Conservation (phyloP, 176 grass and related monocot species). For the Cocos nucifera region DNA sequence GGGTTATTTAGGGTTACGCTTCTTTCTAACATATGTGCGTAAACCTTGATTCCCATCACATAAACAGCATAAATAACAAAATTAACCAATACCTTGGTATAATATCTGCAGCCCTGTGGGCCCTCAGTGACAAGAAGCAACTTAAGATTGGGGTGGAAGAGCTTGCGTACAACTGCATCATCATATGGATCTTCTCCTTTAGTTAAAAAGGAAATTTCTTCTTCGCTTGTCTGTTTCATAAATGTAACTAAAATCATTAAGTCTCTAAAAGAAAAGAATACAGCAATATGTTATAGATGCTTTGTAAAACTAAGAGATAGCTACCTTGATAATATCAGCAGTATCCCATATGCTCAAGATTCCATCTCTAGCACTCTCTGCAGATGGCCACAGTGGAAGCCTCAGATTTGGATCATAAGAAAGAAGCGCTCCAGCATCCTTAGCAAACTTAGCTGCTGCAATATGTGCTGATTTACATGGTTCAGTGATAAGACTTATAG, state of each 20-base stretch:
- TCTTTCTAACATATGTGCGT: too few species aligned
- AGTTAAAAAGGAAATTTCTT: slow-evolving; percentile 90
- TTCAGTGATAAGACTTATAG: slow-evolving; percentile 97
- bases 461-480: slow-evolving; percentile 90
- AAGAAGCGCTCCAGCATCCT: slow-evolving; percentile 81
- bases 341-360: slow-evolving; percentile 88
- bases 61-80: too few species aligned
- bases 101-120: slow-evolving; percentile 91
- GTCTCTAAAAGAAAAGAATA: too few species aligned
- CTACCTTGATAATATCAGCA: slow-evolving; percentile 93
- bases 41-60: too few species aligned
- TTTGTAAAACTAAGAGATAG: neutral
- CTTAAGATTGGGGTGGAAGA: slow-evolving; percentile 80
- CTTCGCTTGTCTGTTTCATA: slow-evolving; percentile 76
- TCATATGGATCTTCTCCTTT: slow-evolving; percentile 83
- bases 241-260: slow-evolving; percentile 17
- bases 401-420: slow-evolving; percentile 96
- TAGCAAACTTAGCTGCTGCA: slow-evolving; percentile 70
- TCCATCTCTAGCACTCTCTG: slow-evolving; percentile 80
- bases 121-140: slow-evolving; percentile 96
- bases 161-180: slow-evolving; percentile 78
- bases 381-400: slow-evolving; percentile 83
- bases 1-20: too few species aligned
- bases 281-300: too few species aligned
- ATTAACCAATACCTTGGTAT: slow-evolving; percentile 60